Base-by-base conservation (phyloP, 768 basidiomycete genomes). In the Austroboletus festivus region DNA sequence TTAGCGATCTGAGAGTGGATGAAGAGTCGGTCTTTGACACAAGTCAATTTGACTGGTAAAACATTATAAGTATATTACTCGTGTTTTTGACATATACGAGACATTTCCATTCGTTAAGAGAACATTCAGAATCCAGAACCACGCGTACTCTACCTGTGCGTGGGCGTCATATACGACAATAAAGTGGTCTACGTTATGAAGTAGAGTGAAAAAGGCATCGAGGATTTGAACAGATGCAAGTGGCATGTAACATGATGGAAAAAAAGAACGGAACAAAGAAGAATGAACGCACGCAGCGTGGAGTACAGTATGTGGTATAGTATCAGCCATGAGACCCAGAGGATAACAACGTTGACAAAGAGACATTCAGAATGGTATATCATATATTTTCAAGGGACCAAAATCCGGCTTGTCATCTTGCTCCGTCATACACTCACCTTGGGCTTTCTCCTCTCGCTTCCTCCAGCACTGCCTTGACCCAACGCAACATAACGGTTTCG, bases 391-490 rank as follows among this genome's bases (percentile, higher is more conserved):
- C 19, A 18, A 42, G n/a, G 13, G 18, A 9, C 30, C 10, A 33
- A 30, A 4, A 18, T 11, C 26, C n/a, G 34, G 18, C 31, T 48
- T 35, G 21, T 12, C 13, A 20, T 21, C 38, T 50, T 4, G 22
- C 18, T 21, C n/a, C n/a, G 28, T 23, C 21, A 7, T 23, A 34
- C 41, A 40, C 54, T 63, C 39, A 64, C 52, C 56, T 59, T 42
- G 12, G 50, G 39, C 34, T 52, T 47, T 66, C 75, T 40, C 63
- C 69, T 65, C 80, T 80, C 68, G 65, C 69, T 69, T 95, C 92
- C 31, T 80, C 77, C 4, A 89, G 78, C 7, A 84, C 83, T 23
- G 76, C 81, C 20, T 73, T 71, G 47, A 83, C 73, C 92, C 92
- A 94, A 30, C 73, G 69, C 35, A 78, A 40, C 11, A 92, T 67